Conservation (phyloP, 495 filamentous ascomycete genomes). For the Penicillium alfredii region DNA sequence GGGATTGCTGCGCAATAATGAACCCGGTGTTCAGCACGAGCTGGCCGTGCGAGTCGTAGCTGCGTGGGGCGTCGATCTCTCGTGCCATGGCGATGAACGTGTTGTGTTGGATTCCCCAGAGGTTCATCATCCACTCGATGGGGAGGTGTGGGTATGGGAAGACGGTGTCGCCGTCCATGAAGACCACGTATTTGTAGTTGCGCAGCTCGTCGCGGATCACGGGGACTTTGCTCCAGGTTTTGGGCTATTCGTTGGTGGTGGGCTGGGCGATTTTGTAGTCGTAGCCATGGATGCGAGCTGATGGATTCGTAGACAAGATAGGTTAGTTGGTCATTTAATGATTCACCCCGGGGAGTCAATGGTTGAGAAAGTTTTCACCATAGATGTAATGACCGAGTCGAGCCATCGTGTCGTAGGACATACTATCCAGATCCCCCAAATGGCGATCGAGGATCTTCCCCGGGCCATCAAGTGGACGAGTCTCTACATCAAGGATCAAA, state of each 20-base stretch:
- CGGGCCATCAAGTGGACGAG: constrained; percentile 21
- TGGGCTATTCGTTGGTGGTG: background rate
- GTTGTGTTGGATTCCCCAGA: constrained; percentile 41
- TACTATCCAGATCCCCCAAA: constrained; percentile 16
- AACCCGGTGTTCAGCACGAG: constrained; percentile 36
- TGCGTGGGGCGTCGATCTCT: constrained; percentile 27
- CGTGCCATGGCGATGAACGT: constrained; percentile 42
- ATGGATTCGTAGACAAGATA: too few relatives aligned
- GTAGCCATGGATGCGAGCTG: constrained; percentile 48
- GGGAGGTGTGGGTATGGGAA: constrained; percentile 44
- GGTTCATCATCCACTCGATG: constrained; percentile 50
- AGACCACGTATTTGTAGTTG: constrained; percentile 43
- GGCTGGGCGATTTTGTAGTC: constrained; percentile 46
- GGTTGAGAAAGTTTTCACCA: constrained; percentile 7
- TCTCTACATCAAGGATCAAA: constrained; percentile 39
- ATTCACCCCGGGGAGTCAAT: too few relatives aligned
- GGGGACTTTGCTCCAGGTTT: constrained; percentile 47
- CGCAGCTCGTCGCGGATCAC: constrained; percentile 39
- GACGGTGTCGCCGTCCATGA: constrained; percentile 47
- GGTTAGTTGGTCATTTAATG: too few relatives aligned
- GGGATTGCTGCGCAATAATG: constrained; percentile 32
- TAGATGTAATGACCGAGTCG: constrained; percentile 39
- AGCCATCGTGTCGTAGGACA: constrained; percentile 20
- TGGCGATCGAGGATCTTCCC: constrained; percentile 24
- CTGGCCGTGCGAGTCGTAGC: constrained; percentile 25